Base-by-base conservation (phyloP, 2,329 filamentous ascomycete species). In the Aspergillus cejpii region DNA sequence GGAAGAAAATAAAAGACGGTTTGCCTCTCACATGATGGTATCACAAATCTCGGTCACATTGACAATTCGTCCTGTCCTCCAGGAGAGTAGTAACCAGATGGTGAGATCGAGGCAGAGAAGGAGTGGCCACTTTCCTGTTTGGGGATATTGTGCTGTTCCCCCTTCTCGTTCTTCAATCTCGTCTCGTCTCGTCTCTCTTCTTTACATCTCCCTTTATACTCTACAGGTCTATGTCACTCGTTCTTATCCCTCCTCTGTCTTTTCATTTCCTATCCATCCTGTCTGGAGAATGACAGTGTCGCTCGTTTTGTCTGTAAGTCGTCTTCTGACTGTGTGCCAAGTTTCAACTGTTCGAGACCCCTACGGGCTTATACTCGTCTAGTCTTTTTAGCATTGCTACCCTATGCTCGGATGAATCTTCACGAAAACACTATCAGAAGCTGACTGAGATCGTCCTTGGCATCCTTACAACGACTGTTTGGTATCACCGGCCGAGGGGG, bases 1-100 rank as follows among this genome's bases (percentile, higher is more conserved):
- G 14, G 28, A 24, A 10, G 29, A 14, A 3, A 31, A 42, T 15
- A 4, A 24, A 8, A 24, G 23, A 24, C 4, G 23, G 23, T 24
- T 8, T 31, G 19, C 10, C 23, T 41, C 41, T 52, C 52, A 53
- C 50, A 52, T 54, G 52, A 53, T 51, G 39, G 26, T n/a, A 51
- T 54, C 50, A 52, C 48, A 38, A 46, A 21, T 39, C 14, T 43
- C 26, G 44, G 51, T 53, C 49, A 53, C 40, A 43, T 8, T 27
- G 36, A 24, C 31, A 34, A n/a, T 17, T 34, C 17, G 14, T 17
- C 6, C n/a, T n/a, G n/a, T n/a, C n/a, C n/a, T n/a, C n/a, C n/a
- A n/a, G n/a, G n/a, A n/a, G n/a, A n/a, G n/a, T n/a, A n/a, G n/a
- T n/a, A n/a, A n/a, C n/a, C n/a, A n/a, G n/a, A n/a, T n/a, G n/a